These are phyloP conservation scores for Suillus clintonianus DNA, from an alignment of 768 basidiomycete species.

Conservation along the genomic window DNA sequence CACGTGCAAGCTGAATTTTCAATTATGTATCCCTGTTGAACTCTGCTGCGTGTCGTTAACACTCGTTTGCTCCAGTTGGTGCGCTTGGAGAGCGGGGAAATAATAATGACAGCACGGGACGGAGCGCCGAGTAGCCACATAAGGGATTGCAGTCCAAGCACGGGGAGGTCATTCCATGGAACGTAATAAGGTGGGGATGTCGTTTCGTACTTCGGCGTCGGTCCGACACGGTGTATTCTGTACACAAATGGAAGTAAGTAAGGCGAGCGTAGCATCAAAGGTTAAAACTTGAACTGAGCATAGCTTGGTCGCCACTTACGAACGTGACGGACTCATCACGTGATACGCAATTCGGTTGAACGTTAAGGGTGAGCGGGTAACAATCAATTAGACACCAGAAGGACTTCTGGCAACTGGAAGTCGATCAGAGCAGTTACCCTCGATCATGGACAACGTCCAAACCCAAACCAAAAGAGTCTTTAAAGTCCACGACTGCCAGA, in stretches of 20 bases:
- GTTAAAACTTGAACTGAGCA: not conserved
- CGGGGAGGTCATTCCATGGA: not conserved
- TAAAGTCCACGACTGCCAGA: not conserved
- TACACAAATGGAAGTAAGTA: not conserved
- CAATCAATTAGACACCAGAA: not conserved
- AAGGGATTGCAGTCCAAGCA: not conserved
- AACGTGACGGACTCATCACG: not conserved
- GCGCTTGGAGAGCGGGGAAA: not conserved
- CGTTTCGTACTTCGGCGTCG: not conserved
- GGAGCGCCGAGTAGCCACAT: not conserved
- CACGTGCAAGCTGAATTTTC: not conserved
- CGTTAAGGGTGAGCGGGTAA: not conserved
- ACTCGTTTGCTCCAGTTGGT: not conserved
- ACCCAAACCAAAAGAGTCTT: no score
- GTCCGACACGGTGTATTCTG: not conserved
- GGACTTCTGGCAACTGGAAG: not conserved
- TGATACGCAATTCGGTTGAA: not conserved
- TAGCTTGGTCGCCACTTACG: constrained; percentile 4
- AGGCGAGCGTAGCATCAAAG: not conserved
- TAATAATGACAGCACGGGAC: not conserved
- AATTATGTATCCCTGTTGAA: not conserved
- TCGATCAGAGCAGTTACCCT: not conserved
- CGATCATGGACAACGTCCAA: not conserved
- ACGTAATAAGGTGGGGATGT: constrained; percentile 1
- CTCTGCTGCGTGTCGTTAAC: not conserved